These are phyloP conservation scores for Leccinum subtestaceum DNA, from an alignment of 768 basidiomycete genomes.

Conservation along the genomic window DNA sequence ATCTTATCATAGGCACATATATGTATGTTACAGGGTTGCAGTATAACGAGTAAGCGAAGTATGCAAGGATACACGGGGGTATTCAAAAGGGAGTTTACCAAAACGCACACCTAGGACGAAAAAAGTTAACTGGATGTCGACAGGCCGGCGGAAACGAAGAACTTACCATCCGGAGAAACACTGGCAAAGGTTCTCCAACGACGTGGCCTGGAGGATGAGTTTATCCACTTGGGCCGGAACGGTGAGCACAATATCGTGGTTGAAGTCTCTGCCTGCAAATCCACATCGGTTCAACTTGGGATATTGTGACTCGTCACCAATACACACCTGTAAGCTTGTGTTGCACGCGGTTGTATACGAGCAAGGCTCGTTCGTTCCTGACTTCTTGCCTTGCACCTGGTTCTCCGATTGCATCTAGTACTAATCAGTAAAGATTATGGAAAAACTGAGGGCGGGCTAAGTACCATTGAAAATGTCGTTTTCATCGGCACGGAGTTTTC, in stretches of 20 bases:
- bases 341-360: slow-evolving; percentile 92
- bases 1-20: slow-evolving; percentile 2
- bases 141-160: neutral
- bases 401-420: slow-evolving; percentile 44
- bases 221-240: slow-evolving; percentile 89
- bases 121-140: slow-evolving; percentile 4
- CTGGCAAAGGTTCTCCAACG: slow-evolving; percentile 93
- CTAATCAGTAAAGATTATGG: slow-evolving; percentile 2
- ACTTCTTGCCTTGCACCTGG: slow-evolving; percentile 72
- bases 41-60: slow-evolving; percentile 11
- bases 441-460: slow-evolving; percentile 13
- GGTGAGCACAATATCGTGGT: slow-evolving; percentile 69
- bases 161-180: slow-evolving; percentile 90
- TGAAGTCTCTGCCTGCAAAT: slow-evolving; percentile 82
- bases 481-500: slow-evolving; percentile 87
- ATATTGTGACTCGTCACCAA: neutral
- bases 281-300: neutral
- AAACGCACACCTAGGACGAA: slow-evolving; percentile 60
- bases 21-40: slow-evolving; percentile 26
- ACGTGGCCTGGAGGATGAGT: slow-evolving; percentile 89
- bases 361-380: slow-evolving; percentile 85
- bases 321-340: slow-evolving; percentile 83
- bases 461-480: slow-evolving; percentile 90
- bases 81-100: slow-evolving; percentile 45
- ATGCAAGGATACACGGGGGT: slow-evolving; percentile 11